These are phyloP conservation scores for Podospora anserina DNA, from an alignment of 495 filamentous ascomycete genomes.

Conservation along the genomic window DNA sequence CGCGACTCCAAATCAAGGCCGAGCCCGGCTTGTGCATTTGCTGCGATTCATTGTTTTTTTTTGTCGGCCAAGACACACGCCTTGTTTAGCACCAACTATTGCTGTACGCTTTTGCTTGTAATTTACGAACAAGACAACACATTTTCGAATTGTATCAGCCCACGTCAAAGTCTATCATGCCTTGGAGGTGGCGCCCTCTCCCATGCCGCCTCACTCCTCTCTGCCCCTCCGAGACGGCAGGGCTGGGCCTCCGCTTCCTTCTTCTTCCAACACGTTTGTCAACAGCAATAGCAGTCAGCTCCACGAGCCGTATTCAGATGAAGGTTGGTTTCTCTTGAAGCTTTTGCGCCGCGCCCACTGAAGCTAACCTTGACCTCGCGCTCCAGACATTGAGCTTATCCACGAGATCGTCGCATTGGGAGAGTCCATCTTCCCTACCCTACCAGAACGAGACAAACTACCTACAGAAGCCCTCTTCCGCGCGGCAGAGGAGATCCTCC, in stretches of 20 bases:
- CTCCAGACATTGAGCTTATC: constrained; percentile 71
- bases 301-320: constrained; percentile 52
- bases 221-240: constrained; percentile 37
- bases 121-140: neutral
- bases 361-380: constrained; percentile 20
- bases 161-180: constrained; percentile 32
- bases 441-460: constrained; percentile 58
- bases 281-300: constrained; percentile 13
- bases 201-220: constrained; percentile 36
- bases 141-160: constrained; percentile 10
- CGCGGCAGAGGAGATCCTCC: constrained; percentile 71
- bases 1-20: constrained; percentile 1
- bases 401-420: constrained; percentile 72
- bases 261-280: constrained; percentile 12
- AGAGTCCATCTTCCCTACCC: constrained; percentile 53
- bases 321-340: constrained; percentile 51
- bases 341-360: neutral
- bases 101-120: neutral
- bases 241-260: constrained; percentile 45
- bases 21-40: neutral
- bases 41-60: neutral
- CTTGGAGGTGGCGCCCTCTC: constrained; percentile 33
- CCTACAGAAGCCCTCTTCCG: constrained; percentile 77
- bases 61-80: neutral
- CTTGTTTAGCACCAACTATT: neutral